Evolutionary conservation across 2,329 filamentous ascomycete species (phyloP), one percentile per base, ranked within the genome.

Genomic region (Chrysosporium keratinophilum): DNA sequence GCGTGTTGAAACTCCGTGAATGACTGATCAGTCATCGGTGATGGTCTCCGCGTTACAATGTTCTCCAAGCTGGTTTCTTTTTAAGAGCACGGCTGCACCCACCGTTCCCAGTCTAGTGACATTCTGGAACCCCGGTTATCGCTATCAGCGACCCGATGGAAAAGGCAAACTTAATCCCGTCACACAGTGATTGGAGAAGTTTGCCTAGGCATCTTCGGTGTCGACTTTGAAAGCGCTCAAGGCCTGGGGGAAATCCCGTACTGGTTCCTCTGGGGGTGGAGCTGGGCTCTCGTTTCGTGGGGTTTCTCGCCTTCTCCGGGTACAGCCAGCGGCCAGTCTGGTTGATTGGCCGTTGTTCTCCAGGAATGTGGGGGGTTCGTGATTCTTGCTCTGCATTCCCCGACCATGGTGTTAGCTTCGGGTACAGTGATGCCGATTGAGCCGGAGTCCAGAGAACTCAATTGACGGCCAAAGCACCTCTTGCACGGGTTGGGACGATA

Each of bases 401-500:
- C 50, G 41, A 52, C n/a, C 11, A 20, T 19, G 35, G 15, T 14
- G 28, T 23, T 37, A 39, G 50, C 35, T 50, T 19, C 47, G 37
- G 46, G 46, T 43, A 43, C 20, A 3, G 44, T 15, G 40, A 40
- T 52, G 50, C 50, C 50, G 50, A 43, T 20, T 39, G 50, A 52
- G 3, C 50, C 50, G 50, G 50, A 12, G 7, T 7, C 34, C 23
- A 43, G 1, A 9, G 48, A 50, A 50, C 20, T 50, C 23, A 34
- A 50, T 50, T 42, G 10, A 23, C 48, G 48, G 28, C 34, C 37
- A 42, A 42, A 50, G 47, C 20, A 17, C 14, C 40, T 19, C 28
- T 31, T 49, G 34, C 37, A 3, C 3, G 11, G 4, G 37, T 3
- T 28, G 23, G 23, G 23, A 40, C 37, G 37, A 40, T 4, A 40